Evolutionary conservation across 768 basidiomycete genomes (phyloP).

Genomic region (Trametes cingulata): DNA sequence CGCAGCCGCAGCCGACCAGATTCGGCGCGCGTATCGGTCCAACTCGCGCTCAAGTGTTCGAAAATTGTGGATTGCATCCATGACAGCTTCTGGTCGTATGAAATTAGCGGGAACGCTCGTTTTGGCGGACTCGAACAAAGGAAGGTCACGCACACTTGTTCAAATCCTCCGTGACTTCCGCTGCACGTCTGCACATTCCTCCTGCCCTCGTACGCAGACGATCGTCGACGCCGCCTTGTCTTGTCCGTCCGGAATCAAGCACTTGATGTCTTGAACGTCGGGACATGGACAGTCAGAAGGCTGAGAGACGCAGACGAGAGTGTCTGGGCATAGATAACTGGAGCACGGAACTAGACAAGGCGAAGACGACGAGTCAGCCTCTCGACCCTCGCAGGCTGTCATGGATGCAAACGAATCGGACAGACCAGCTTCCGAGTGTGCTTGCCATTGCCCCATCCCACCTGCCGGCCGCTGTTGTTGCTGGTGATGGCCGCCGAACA

Average conservation of each 20-base stretch:
- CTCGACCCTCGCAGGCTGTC: background rate
- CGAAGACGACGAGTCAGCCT: background rate
- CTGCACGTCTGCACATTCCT: constrained; percentile 65
- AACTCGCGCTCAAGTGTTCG: too few species aligned
- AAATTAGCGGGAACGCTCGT: background rate
- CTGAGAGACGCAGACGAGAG: constrained; percentile 63
- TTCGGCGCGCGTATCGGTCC: too few species aligned
- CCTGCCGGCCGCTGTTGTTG: constrained; percentile 53
- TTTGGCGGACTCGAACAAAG: too few species aligned
- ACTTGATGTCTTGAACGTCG: constrained; percentile 73
- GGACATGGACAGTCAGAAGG: constrained; percentile 80
- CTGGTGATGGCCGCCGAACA: constrained; percentile 64
- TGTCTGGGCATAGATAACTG: constrained; percentile 73
- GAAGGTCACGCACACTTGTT: background rate
- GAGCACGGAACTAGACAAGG: constrained; percentile 61
- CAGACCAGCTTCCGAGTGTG: constrained; percentile 66
- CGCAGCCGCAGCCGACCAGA: too few species aligned
- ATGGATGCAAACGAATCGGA: background rate
- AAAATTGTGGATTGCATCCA: background rate
- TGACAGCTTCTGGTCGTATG: background rate
- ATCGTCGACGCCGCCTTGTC: constrained; percentile 58
- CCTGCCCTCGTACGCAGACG: constrained; percentile 66
- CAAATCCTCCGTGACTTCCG: constrained; percentile 40
- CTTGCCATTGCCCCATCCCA: constrained; percentile 54
- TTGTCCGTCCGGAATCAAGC: constrained; percentile 64